Evolutionary conservation across 2,329 filamentous ascomycete genomes (phyloP).

Genomic region (Coniosporium tulheliwenetii): DNA sequence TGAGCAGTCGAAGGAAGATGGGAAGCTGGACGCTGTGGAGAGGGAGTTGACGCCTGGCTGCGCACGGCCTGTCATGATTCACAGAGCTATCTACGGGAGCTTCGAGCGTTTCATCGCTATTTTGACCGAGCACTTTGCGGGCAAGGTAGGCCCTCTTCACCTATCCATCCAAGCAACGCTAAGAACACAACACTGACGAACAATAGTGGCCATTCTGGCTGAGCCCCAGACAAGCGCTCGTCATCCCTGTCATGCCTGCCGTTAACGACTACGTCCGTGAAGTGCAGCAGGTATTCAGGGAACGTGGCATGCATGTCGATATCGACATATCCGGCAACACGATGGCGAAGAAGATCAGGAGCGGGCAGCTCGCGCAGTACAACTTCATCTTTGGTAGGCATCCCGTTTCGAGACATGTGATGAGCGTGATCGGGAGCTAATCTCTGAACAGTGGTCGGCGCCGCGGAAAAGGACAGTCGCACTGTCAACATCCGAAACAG

Average conservation of each 20-base stretch:
- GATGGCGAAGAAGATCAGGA: conserved; percentile 80
- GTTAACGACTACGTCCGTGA: conserved; percentile 62
- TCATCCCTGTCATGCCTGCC: conserved; percentile 61
- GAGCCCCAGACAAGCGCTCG: conserved; percentile 64
- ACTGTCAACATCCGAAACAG: conserved; percentile 50
- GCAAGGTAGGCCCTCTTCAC: conserved; percentile 44
- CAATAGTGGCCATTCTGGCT: conserved; percentile 68
- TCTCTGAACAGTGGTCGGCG: conserved; percentile 37
- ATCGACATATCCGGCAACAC: conserved; percentile 62
- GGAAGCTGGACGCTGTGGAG: conserved; percentile 1
- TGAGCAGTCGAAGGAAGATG: conserved; percentile 2
- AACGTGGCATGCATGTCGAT: conserved; percentile 54
- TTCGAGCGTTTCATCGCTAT: conserved; percentile 59
- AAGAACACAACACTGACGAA: no score
- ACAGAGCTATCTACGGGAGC: conserved; percentile 64
- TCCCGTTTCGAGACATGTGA: background rate
- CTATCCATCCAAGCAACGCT: no score
- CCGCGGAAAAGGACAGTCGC: conserved; percentile 41
- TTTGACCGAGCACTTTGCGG: conserved; percentile 68
- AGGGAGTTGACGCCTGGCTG: conserved; percentile 50
- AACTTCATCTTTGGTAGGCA: conserved; percentile 62
- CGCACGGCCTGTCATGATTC: conserved; percentile 72
- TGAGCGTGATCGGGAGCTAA: background rate
- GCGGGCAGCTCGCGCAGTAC: conserved; percentile 64
- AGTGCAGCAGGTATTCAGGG: conserved; percentile 52